Evolutionary conservation across 2,329 filamentous ascomycete species (phyloP).

Genomic region (Talaromyces sp.): DNA sequence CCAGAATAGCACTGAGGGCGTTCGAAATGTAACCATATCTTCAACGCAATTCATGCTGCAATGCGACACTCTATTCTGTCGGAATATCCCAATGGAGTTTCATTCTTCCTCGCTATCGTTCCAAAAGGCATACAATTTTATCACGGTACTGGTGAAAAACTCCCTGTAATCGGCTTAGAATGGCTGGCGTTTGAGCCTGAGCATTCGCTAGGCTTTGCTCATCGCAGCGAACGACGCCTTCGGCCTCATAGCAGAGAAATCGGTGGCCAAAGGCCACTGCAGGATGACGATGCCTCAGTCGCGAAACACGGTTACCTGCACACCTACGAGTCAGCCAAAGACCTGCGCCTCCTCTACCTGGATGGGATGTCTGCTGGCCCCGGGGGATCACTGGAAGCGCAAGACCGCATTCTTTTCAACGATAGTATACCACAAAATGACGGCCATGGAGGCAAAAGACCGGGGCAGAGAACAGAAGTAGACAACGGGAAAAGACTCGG

Average conservation of each 20-base stretch:
- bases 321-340: slow-evolving; percentile 53
- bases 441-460: background rate
- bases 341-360: slow-evolving; percentile 58
- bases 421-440: slow-evolving; percentile 6
- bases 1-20: background rate
- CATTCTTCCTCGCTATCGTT: slow-evolving; percentile 57
- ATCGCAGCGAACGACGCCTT: slow-evolving; percentile 5
- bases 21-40: slow-evolving; percentile 40
- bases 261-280: background rate
- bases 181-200: slow-evolving; percentile 70
- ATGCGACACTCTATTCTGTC: slow-evolving; percentile 65
- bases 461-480: too few relatives aligned
- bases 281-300: slow-evolving; percentile 3
- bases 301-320: slow-evolving; percentile 53
- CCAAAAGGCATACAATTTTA: slow-evolving; percentile 58
- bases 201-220: slow-evolving; percentile 59
- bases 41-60: slow-evolving; percentile 64
- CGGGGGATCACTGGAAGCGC: slow-evolving; percentile 54
- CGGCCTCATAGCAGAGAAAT: too few relatives aligned
- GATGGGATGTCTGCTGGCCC: slow-evolving; percentile 65
- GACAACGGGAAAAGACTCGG: background rate
- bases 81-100: slow-evolving; percentile 65
- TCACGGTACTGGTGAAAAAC: slow-evolving; percentile 48
- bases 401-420: slow-evolving; percentile 55
- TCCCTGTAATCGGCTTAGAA: slow-evolving; percentile 48